Base-by-base conservation (phyloP, 768 basidiomycete genomes). In the Cystofilobasidium macerans region DNA sequence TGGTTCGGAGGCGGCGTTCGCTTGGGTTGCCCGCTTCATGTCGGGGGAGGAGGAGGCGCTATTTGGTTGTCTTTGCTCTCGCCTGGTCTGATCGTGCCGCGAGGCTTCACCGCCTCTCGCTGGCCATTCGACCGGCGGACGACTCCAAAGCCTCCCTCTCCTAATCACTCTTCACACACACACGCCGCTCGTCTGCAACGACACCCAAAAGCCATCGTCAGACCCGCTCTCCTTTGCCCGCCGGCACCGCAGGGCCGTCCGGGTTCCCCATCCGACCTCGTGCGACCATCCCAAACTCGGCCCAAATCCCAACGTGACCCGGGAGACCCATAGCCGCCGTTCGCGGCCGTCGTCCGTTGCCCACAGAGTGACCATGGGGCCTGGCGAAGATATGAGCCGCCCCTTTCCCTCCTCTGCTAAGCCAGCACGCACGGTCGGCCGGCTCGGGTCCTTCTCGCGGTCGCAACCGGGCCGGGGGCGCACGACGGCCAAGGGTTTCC, bases 361-460 rank as follows among this genome's bases (percentile, higher is more conserved):
- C 8, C 43, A 20, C 43, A 45, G 43, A 45, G 43, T 11, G 43
- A 12, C 5, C 11, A 45, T 45, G 5, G 11, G 18, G 43, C 57
- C 43, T 16, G 42, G 64, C 57, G 64, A 65, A 65, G 64, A 65
- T 53, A 65, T 36, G 64, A 65, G 64, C 64, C 63, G 63, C 4
- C 14, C 28, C 30, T 16, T 22, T 5, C 28, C 13, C 13, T 20
- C 51, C 28, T 32, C 6, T 8, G 3, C 51, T n/a, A n/a, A n/a
- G n/a, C n/a, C n/a, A n/a, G n/a, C n/a, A n/a, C n/a, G n/a, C n/a
- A n/a, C n/a, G n/a, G n/a, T n/a, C n/a, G n/a, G n/a, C n/a, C n/a
- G n/a, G n/a, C n/a, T n/a, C n/a, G n/a, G n/a, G n/a, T n/a, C n/a
- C n/a, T n/a, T n/a, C n/a, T n/a, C n/a, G n/a, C n/a, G n/a, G n/a